A percentile compares a stretch with the other conserved stretches of the same genome.
Conservation (phyloP, 2,329 filamentous ascomycete species). For the Fusarium mundagurra region DNA sequence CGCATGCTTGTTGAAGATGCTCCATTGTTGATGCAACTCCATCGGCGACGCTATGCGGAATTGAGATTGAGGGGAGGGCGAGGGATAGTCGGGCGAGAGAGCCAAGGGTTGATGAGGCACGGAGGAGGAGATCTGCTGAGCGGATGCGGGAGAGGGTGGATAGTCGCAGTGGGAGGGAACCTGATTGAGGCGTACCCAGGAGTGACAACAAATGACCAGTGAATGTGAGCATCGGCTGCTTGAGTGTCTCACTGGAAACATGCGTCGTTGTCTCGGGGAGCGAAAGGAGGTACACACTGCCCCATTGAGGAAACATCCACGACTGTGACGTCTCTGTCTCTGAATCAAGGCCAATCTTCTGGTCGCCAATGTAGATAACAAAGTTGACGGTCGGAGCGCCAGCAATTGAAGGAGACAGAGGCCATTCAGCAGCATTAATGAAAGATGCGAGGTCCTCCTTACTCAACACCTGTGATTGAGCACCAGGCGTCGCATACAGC, state of each 20-base stretch:
- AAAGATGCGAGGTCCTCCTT: constrained; percentile 93
- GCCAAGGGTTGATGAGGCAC: constrained; percentile 92
- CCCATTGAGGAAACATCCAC: constrained; percentile 98
- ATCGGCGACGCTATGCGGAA: constrained; percentile 85
- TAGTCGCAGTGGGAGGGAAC: constrained; percentile 85
- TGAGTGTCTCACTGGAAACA: constrained; percentile 73
- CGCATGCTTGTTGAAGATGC: constrained; percentile 81
- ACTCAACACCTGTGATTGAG: constrained; percentile 71
- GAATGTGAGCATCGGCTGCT: constrained; percentile 87
- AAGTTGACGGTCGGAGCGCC: constrained; percentile 96
- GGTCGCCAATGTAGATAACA: constrained; percentile 86
- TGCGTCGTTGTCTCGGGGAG: constrained; percentile 55
- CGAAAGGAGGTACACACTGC: constrained; percentile 71
- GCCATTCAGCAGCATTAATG: constrained; percentile 98
- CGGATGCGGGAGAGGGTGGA: constrained; percentile 87
- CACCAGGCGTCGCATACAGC: constrained; percentile 81
- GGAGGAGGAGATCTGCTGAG: constrained; percentile 84
- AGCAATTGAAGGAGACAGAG: constrained; percentile 91
- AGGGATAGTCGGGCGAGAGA: constrained; percentile 86
- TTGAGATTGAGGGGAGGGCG: constrained; percentile 88
- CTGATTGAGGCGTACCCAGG: constrained; percentile 83
- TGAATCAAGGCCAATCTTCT: constrained; percentile 68
- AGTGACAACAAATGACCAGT: constrained; percentile 89
- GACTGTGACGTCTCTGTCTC: constrained; percentile 64
- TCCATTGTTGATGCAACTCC: constrained; percentile 83